A percentile compares a stretch with the other conserved stretches of the same genome.
Evolutionary conservation across 148 eudicot species (phyloP).

Genomic region (Vaccinium macrocarpon): DNA sequence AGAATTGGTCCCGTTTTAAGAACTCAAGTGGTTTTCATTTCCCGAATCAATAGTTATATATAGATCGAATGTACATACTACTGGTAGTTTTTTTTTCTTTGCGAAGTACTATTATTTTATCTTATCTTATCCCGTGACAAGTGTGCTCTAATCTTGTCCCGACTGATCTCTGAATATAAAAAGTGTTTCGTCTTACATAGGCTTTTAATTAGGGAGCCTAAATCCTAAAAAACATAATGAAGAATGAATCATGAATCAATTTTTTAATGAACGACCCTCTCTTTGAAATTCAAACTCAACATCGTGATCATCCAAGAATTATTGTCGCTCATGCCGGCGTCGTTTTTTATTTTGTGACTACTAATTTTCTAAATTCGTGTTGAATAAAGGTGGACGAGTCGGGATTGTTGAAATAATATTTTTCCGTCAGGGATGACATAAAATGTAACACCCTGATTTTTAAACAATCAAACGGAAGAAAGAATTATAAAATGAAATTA

Average conservation of each 20-base stretch:
- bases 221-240: background rate
- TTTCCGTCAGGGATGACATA: too few species aligned
- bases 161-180: background rate
- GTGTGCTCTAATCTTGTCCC: background rate
- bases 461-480: too few species aligned
- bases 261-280: background rate
- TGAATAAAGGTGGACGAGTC: background rate
- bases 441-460: too few species aligned
- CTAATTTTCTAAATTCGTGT: background rate
- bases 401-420: too few species aligned
- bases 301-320: background rate
- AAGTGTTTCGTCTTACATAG: background rate
- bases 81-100: too few species aligned
- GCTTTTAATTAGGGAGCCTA: background rate
- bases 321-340: background rate
- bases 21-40: too few species aligned
- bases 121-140: background rate
- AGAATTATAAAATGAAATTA: too few species aligned
- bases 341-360: background rate
- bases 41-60: too few species aligned
- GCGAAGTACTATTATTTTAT: too few species aligned
- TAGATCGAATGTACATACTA: too few species aligned
- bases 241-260: background rate
- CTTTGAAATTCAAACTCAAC: background rate
- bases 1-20: too few species aligned